Conservation (phyloP, 805 yeast species). For the Saccharomycopsis babjevae region DNA sequence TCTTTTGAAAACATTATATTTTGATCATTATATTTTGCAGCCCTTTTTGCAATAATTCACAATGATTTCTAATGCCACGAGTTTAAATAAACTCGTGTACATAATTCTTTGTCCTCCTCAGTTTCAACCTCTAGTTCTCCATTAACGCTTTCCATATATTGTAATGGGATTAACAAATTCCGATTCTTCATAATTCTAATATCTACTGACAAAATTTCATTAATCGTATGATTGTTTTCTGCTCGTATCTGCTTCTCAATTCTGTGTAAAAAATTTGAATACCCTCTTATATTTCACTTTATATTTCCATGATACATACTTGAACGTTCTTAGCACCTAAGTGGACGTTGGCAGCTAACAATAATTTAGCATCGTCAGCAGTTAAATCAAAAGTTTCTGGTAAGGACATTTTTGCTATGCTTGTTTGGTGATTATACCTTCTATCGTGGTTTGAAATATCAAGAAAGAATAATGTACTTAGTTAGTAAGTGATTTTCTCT, state of each 20-base stretch:
- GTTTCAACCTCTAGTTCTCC: too few species aligned
- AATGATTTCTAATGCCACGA: too few species aligned
- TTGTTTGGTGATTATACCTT: slow-evolving; percentile 3
- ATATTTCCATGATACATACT: slow-evolving; percentile 52
- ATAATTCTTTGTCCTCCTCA: too few species aligned
- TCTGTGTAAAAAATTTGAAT: neutral
- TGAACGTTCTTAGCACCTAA: slow-evolving; percentile 99
- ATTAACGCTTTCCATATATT: too few species aligned
- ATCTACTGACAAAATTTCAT: neutral
- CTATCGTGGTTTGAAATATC: neutral
- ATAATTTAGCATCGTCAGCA: slow-evolving; percentile 97
- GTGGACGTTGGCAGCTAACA: slow-evolving; percentile 99
- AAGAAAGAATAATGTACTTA: neutral
- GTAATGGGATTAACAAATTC: too few species aligned
- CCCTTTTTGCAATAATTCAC: too few species aligned
- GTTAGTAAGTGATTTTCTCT: neutral
- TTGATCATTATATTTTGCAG: too few species aligned
- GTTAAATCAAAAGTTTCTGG: slow-evolving; percentile 88
- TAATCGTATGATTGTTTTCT: too few species aligned
- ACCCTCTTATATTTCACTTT: neutral
- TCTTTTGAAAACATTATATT: too few species aligned
- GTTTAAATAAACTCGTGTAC: too few species aligned
- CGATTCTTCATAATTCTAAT: too few species aligned
- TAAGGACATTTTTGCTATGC: slow-evolving; percentile 50
- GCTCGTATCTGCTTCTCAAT: neutral